Evolutionary conservation across 225 moss, liverwort and hornwort genomes (phyloP), one percentile per base, ranked within the genome.

Genomic region (Neckera pumila): DNA sequence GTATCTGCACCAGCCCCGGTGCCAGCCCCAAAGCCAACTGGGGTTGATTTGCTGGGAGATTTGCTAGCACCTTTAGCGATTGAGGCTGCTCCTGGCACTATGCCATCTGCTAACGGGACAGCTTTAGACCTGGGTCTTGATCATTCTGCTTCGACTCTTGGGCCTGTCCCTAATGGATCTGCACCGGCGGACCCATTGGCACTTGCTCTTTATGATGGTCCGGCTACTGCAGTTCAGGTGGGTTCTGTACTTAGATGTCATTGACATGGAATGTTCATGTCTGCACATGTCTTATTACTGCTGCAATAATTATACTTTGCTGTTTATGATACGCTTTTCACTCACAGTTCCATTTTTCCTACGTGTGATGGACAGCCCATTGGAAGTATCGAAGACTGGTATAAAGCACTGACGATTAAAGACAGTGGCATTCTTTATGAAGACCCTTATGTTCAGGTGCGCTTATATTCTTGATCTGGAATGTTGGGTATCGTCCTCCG

Each of bases 391-490:
- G 92, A 93, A 85, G 96, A 98, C 87, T 98, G 98, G 98, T 98
- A 92, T 86, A 96, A 95, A 59, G 91, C 94, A 40, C 92, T 98
- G 38, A 90, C 89, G 34, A 85, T 95, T 60, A 96, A 96, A 87
- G 96, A 98, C 57, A 98, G 98, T 90, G 98, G 98, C 31, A 93
- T 98, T 69, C 88, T 98, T 53, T 98, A 98, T 30, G 98, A 98
- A 89, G 98, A 98, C 79, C 95, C 95, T 67, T 94, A 92, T 59
- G 93, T 98, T 89, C 98, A 98, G 96, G 98, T 96, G 72, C 43
- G 82, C 80, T 36, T 38, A 79, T 61, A n/a, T 83, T 78, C 45
- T 83, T 45, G 42, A 79, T 79, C 15, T 21, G 67, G 42, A 82
- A 63, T 60, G 18, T 81, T 85, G 62, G 54, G 81, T 87, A 70